Conservation (phyloP, 2,329 filamentous ascomycete species). For the Cyclaneusma minus region DNA sequence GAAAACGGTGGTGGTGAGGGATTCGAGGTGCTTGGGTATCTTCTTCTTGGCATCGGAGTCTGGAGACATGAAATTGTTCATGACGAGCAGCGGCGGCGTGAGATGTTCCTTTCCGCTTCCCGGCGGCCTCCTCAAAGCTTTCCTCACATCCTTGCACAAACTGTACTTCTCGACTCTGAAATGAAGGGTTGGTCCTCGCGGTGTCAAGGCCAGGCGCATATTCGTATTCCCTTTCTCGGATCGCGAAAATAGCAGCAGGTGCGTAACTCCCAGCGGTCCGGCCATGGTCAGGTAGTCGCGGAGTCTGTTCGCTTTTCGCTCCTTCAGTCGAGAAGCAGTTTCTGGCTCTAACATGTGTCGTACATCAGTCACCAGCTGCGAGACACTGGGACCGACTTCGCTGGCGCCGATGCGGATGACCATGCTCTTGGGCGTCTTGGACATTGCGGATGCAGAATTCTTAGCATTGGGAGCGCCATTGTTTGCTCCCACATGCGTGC, state of each 20-base stretch:
- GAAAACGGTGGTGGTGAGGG: slow-evolving; percentile 83
- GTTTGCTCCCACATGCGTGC: slow-evolving; percentile 61
- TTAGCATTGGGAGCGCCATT: slow-evolving; percentile 33
- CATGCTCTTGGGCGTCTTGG: slow-evolving; percentile 82
- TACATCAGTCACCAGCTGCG: slow-evolving; percentile 82
- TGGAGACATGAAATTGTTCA: slow-evolving; percentile 87
- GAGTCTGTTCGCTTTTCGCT: slow-evolving; percentile 74
- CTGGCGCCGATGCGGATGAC: slow-evolving; percentile 93
- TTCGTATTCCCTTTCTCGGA: slow-evolving; percentile 87
- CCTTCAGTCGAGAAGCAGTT: slow-evolving; percentile 77
- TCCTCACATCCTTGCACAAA: slow-evolving; percentile 77
- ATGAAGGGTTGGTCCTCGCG: slow-evolving; percentile 80
- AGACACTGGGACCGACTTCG: slow-evolving; percentile 81
- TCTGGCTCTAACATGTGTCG: slow-evolving; percentile 91
- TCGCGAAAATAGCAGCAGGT: slow-evolving; percentile 84
- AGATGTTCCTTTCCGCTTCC: slow-evolving; percentile 74
- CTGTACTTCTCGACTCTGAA: slow-evolving; percentile 94
- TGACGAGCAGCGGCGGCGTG: slow-evolving; percentile 76
- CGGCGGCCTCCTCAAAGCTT: slow-evolving; percentile 67
- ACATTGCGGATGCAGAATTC: slow-evolving; percentile 40
- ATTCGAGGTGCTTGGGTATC: slow-evolving; percentile 88
- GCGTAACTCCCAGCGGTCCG: slow-evolving; percentile 81
- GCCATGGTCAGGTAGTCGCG: slow-evolving; percentile 93
- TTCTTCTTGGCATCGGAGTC: slow-evolving; percentile 39
- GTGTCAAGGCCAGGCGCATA: slow-evolving; percentile 71